phyloP scores from a whole-genome alignment of 169 alveolate species.

The Plasmodium ovale region DNA sequence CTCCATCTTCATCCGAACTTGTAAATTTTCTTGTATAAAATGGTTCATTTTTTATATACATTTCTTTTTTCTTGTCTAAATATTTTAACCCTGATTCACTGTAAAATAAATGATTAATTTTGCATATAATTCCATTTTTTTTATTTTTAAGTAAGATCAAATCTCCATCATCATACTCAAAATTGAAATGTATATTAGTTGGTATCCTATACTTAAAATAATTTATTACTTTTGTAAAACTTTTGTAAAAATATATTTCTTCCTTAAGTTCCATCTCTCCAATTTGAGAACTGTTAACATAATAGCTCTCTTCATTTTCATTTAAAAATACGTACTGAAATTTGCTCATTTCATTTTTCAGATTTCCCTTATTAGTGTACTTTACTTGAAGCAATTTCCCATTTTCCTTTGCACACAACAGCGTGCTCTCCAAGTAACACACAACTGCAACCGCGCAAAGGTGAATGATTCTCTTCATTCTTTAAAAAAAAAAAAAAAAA shows the following conservation, averaged over 20 bases:
- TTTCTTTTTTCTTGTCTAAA: slow-evolving; percentile 3
- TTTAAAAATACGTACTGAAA: slow-evolving; percentile 43
- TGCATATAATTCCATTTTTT: slow-evolving; percentile 35
- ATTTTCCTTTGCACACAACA: neutral
- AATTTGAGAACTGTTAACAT: slow-evolving; percentile 1
- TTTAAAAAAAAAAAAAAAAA: neutral
- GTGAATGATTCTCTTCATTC: neutral
- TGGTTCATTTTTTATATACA: slow-evolving; percentile 12
- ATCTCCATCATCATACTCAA: slow-evolving; percentile 52
- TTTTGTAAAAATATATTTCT: slow-evolving; percentile 53
- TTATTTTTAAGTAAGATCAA: slow-evolving; percentile 20
- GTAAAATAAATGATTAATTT: slow-evolving; percentile 40
- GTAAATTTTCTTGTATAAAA: slow-evolving; percentile 13
- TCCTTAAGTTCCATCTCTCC: slow-evolving; percentile 21
- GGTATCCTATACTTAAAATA: slow-evolving; percentile 44
- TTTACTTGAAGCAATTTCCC: neutral
- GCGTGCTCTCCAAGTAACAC: neutral
- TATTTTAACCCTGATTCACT: slow-evolving; percentile 48
- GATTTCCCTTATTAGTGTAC: neutral
- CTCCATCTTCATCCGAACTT: neutral
- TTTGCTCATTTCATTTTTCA: slow-evolving; percentile 5
- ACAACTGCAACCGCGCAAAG: neutral
- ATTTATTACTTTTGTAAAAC: slow-evolving; percentile 49
- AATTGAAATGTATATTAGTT: slow-evolving; percentile 16
- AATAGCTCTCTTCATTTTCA: slow-evolving; percentile 9